A percentile compares a stretch with the other conserved stretches of the same genome.
Evolutionary conservation across 495 filamentous ascomycete genomes (phyloP).

Genomic region (Staphylotrichum longicolle): DNA sequence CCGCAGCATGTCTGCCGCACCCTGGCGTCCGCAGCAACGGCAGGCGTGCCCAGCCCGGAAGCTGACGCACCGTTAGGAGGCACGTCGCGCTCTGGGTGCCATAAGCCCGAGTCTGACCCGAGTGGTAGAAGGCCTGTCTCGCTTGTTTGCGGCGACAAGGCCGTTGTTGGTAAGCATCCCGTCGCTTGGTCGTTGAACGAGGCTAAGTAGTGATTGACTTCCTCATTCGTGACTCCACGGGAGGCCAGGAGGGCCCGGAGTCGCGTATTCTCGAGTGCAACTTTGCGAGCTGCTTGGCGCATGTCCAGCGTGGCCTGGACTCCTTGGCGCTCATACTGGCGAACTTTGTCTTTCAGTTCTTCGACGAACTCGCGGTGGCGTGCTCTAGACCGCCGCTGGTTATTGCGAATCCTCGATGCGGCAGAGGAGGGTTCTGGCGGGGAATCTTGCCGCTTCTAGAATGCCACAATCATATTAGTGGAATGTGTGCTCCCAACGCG

Average conservation of each 20-base stretch:
- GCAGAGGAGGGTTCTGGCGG: too few relatives aligned
- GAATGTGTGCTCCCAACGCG: too few relatives aligned
- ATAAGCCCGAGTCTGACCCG: too few relatives aligned
- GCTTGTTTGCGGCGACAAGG: neutral
- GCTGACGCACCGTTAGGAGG: neutral
- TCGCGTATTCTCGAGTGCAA: constrained; percentile 5
- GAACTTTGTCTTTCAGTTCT: neutral
- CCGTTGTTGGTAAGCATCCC: neutral
- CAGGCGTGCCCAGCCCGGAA: constrained; percentile 4
- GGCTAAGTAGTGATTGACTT: neutral
- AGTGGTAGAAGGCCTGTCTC: neutral
- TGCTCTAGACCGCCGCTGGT: too few relatives aligned
- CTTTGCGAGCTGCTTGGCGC: constrained; percentile 4
- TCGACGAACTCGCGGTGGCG: neutral
- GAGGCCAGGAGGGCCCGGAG: constrained; percentile 4
- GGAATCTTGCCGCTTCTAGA: too few relatives aligned
- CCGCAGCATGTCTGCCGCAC: constrained; percentile 3
- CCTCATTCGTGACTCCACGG: neutral
- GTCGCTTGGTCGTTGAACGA: neutral
- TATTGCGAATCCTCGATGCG: too few relatives aligned
- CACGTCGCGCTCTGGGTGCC: too few relatives aligned
- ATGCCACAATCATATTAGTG: too few relatives aligned
- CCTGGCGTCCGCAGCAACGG: neutral
- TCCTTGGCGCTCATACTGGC: constrained; percentile 3
- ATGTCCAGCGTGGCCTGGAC: neutral